phyloP scores from a whole-genome alignment of 2,329 filamentous ascomycete species.

The Tolypocladium amazonense region DNA sequence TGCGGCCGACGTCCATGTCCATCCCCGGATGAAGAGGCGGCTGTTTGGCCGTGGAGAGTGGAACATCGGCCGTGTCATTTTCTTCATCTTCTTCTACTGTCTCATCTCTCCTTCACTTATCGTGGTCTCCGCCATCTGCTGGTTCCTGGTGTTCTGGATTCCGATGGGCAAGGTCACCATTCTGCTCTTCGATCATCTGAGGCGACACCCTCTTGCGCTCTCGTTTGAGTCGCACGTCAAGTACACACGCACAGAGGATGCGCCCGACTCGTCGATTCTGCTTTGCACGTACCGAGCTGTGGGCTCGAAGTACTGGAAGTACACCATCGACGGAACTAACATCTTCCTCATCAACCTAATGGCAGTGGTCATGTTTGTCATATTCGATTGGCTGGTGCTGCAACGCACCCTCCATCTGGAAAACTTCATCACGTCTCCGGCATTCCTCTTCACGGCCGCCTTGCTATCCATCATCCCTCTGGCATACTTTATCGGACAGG shows the following conservation, averaged over 20 bases:
- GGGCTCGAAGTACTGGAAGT: constrained; percentile 96
- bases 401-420: constrained; percentile 58
- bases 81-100: constrained; percentile 94
- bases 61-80: constrained; percentile 89
- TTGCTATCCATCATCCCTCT: constrained; percentile 90
- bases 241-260: constrained; percentile 59
- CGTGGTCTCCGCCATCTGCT: constrained; percentile 78
- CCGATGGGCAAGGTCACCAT: constrained; percentile 96
- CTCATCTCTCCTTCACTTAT: constrained; percentile 80
- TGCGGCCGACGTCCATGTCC: constrained; percentile 23
- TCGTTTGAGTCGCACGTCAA: constrained; percentile 83
- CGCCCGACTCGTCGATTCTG: constrained; percentile 73
- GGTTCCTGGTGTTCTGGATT: constrained; percentile 95
- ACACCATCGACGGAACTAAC: constrained; percentile 95
- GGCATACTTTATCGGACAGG: constrained; percentile 97
- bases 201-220: constrained; percentile 82
- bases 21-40: constrained; percentile 57
- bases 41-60: constrained; percentile 93
- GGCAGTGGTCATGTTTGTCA: constrained; percentile 84
- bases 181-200: constrained; percentile 80
- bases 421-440: constrained; percentile 66
- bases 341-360: constrained; percentile 98
- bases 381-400: constrained; percentile 83
- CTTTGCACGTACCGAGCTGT: constrained; percentile 96
- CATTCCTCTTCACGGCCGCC: constrained; percentile 75